These are phyloP conservation scores for Alloteropsis angusta DNA, from an alignment of 202 grass and related monocot species.

Conservation along the genomic window DNA sequence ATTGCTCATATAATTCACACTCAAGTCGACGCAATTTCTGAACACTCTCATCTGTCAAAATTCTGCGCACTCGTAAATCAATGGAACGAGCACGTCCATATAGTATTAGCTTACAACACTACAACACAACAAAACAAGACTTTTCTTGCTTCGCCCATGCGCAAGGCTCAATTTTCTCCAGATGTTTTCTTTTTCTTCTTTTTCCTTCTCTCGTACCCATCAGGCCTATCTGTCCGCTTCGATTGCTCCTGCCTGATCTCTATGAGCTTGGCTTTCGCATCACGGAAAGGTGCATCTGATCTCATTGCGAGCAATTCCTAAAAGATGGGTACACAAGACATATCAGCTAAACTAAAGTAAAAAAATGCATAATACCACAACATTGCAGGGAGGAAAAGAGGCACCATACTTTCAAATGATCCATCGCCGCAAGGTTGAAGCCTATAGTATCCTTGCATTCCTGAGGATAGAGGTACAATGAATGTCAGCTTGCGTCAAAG, in stretches of 20 bases:
- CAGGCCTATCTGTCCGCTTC: constrained; percentile 34
- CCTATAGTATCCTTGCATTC: constrained; percentile 74
- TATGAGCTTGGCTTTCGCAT: constrained; percentile 68
- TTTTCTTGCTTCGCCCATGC: not conserved
- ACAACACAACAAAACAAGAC: not conserved
- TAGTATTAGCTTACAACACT: constrained; percentile 2
- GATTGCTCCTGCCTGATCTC: constrained; percentile 65
- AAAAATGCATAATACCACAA: not conserved
- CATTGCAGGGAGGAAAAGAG: not conserved
- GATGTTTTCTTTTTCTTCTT: constrained; percentile 57
- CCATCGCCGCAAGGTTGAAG: constrained; percentile 88
- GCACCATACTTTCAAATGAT: constrained; percentile 59
- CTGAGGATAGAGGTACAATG: constrained; percentile 21
- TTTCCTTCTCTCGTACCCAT: constrained; percentile 40
- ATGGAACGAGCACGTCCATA: constrained; percentile 11
- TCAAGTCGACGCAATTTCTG: not conserved
- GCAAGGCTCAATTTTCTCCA: constrained; percentile 14
- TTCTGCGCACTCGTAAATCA: not conserved
- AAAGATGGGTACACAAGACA: not conserved
- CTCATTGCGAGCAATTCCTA: constrained; percentile 65
- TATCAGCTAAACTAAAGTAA: not conserved
- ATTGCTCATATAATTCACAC: not conserved
- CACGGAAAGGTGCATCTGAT: constrained; percentile 88
- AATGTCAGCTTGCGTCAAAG: not conserved
- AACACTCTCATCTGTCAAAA: constrained; percentile 24